These are phyloP conservation scores for Glycyrrhiza uralensis DNA, from an alignment of 306 rosid genomes.

Conservation along the genomic window DNA sequence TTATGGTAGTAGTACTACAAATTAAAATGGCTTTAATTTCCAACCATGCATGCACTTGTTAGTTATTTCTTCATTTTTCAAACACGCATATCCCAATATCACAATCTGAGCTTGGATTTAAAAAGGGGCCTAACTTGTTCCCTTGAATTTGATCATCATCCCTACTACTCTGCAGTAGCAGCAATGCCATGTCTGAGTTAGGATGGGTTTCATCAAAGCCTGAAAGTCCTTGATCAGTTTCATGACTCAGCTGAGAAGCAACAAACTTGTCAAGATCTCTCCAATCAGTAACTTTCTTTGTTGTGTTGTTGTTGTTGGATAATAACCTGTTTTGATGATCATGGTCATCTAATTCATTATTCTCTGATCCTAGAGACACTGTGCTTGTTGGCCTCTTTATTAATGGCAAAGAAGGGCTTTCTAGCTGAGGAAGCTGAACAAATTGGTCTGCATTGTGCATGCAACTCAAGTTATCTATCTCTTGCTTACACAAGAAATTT, in stretches of 20 bases:
- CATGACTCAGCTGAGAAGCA: conserved; percentile 93
- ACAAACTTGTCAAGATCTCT: conserved; percentile 94
- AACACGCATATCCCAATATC: conserved; percentile 94
- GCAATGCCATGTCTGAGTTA: conserved; percentile 40
- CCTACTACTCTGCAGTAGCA: conserved; percentile 50
- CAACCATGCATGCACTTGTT: neutral
- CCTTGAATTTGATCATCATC: too few relatives aligned
- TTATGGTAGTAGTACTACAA: conserved; percentile 26
- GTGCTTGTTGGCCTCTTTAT: conserved; percentile 63
- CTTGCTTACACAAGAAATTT: conserved; percentile 76
- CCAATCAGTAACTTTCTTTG: conserved; percentile 77
- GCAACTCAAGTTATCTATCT: conserved; percentile 53
- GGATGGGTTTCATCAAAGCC: conserved; percentile 47
- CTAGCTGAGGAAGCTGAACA: conserved; percentile 80
- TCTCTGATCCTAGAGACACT: conserved; percentile 44
- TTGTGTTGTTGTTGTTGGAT: conserved; percentile 22
- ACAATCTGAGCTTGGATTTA: conserved; percentile 57
- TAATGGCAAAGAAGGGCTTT: conserved; percentile 69
- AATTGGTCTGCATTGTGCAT: conserved; percentile 57
- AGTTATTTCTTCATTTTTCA: conserved; percentile 49
- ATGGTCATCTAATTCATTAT: conserved; percentile 30
- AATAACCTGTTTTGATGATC: conserved; percentile 31
- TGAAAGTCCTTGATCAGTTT: conserved; percentile 46
- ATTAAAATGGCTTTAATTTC: neutral
- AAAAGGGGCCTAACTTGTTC: conserved; percentile 54